Conservation (phyloP, 495 filamentous ascomycete species). For the Saxispiralis lemnorum region DNA sequence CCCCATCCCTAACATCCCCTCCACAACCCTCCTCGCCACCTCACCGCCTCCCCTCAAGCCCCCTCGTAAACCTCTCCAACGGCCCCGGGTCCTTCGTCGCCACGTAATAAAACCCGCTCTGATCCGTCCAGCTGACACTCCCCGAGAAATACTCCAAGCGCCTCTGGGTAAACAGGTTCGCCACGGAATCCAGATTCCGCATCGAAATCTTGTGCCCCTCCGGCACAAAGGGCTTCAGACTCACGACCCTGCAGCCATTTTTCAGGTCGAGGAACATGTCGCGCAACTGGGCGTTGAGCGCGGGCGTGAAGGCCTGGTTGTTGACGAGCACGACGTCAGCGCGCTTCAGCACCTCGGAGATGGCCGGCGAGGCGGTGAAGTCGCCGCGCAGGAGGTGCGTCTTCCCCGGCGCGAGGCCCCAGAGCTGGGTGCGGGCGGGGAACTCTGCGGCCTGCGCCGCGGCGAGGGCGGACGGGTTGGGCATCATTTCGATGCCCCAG, state of each 20-base stretch:
- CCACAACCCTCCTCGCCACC: no score
- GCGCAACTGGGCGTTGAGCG: slow-evolving; percentile 69
- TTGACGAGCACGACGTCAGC: slow-evolving; percentile 92
- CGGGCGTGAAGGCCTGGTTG: slow-evolving; percentile 82
- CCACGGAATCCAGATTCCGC: slow-evolving; percentile 55
- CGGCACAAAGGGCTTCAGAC: slow-evolving; percentile 63
- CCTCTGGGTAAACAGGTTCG: slow-evolving; percentile 52
- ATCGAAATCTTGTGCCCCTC: slow-evolving; percentile 48
- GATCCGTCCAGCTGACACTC: slow-evolving; percentile 82
- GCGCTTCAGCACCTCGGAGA: slow-evolving; percentile 52
- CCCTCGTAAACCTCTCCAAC: slow-evolving; percentile 9
- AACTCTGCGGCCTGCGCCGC: slow-evolving; percentile 42
- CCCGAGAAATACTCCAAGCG: slow-evolving; percentile 60
- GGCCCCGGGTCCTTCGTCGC: slow-evolving; percentile 52
- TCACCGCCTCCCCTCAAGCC: background rate
- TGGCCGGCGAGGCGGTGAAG: slow-evolving; percentile 56
- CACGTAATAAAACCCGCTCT: slow-evolving; percentile 66
- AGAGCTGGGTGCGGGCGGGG: slow-evolving; percentile 61
- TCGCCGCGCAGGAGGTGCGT: slow-evolving; percentile 72
- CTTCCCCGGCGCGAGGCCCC: slow-evolving; percentile 65
- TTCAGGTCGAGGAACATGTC: slow-evolving; percentile 90
- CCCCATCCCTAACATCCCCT: no score
- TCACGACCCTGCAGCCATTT: slow-evolving; percentile 73
- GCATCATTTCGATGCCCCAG: slow-evolving; percentile 92
- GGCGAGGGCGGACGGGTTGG: slow-evolving; percentile 19